These are phyloP conservation scores for Eucalyptus sp. DNA, from an alignment of 345 rosid genomes.

Conservation along the genomic window DNA sequence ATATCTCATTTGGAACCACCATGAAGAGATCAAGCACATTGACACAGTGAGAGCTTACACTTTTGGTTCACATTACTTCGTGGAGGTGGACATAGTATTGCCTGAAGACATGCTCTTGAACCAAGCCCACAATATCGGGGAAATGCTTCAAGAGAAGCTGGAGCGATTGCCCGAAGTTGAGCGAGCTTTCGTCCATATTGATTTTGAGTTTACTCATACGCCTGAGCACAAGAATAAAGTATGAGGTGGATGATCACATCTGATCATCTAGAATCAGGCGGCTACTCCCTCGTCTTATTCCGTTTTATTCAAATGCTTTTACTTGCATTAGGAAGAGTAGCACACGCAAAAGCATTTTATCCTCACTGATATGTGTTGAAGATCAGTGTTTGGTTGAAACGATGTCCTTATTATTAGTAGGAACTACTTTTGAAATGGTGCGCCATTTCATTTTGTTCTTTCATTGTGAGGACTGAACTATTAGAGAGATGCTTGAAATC, in stretches of 20 bases:
- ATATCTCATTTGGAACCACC: slow-evolving; percentile 75
- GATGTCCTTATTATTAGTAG: neutral
- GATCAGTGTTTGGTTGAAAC: neutral
- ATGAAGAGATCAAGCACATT: slow-evolving; percentile 57
- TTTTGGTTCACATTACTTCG: slow-evolving; percentile 72
- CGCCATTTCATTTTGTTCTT: neutral
- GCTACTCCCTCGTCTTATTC: neutral
- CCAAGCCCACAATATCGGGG: slow-evolving; percentile 75
- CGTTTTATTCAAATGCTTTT: neutral
- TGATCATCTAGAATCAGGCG: neutral
- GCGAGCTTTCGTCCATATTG: slow-evolving; percentile 80
- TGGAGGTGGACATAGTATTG: slow-evolving; percentile 74
- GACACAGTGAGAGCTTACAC: slow-evolving; percentile 84
- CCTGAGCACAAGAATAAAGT: slow-evolving; percentile 62
- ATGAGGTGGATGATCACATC: neutral
- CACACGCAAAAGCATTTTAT: neutral
- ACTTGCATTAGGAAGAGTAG: neutral
- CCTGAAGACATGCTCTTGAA: slow-evolving; percentile 57
- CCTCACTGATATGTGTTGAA: neutral
- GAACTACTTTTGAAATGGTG: neutral
- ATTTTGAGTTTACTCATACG: slow-evolving; percentile 67
- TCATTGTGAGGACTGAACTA: neutral
- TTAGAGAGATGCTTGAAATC: neutral
- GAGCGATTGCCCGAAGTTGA: slow-evolving; percentile 75
- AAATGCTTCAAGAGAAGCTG: slow-evolving; percentile 76